phyloP scores from a whole-genome alignment of 805 yeast genomes.

The Suhomyces sp. region DNA sequence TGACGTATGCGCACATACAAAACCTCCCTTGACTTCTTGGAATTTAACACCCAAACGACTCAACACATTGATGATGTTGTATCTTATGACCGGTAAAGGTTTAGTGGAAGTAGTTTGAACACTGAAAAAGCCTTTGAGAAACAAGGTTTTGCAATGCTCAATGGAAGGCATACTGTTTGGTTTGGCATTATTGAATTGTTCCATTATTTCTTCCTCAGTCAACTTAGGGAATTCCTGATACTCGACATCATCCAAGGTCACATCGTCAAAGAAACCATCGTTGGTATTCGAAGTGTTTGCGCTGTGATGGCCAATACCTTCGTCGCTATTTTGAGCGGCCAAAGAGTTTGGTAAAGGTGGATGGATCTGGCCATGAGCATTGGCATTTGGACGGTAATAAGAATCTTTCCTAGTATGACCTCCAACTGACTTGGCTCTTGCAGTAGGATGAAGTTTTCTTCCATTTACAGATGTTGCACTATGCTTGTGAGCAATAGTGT shows the following conservation, averaged over 20 bases:
- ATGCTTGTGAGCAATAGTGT: conserved; percentile 4
- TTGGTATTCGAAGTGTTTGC: conserved; percentile 18
- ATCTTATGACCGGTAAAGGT: conserved; percentile 83
- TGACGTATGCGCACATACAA: conserved; percentile 72
- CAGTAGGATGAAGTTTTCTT: conserved; percentile 66
- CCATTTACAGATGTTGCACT: conserved; percentile 11
- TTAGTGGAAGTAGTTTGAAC: conserved; percentile 94
- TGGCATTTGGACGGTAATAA: conserved; percentile 21
- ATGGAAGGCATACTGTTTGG: conserved; percentile 89
- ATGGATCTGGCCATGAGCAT: conserved; percentile 15
- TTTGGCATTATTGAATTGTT: conserved; percentile 51
- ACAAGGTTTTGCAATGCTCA: conserved; percentile 86
- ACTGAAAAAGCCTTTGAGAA: conserved; percentile 88
- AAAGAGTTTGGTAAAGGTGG: conserved; percentile 46
- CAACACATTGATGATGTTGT: conserved; percentile 75
- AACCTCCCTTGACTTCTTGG: conserved; percentile 92
- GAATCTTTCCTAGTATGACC: conserved; percentile 64
- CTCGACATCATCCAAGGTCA: conserved; percentile 40
- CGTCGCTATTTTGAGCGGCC: conserved; percentile 46
- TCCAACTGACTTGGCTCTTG: conserved; percentile 78
- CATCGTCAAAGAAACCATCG: conserved; percentile 60
- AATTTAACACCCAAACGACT: conserved; percentile 73
- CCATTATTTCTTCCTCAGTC: conserved; percentile 40
- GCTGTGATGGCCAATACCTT: conserved; percentile 14
- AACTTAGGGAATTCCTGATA: conserved; percentile 32